Percentiles rank a stretch among this genome's conserved stretches.
Evolutionary conservation across 495 filamentous ascomycete species (phyloP).

Genomic region (Bombardia bombarda): DNA sequence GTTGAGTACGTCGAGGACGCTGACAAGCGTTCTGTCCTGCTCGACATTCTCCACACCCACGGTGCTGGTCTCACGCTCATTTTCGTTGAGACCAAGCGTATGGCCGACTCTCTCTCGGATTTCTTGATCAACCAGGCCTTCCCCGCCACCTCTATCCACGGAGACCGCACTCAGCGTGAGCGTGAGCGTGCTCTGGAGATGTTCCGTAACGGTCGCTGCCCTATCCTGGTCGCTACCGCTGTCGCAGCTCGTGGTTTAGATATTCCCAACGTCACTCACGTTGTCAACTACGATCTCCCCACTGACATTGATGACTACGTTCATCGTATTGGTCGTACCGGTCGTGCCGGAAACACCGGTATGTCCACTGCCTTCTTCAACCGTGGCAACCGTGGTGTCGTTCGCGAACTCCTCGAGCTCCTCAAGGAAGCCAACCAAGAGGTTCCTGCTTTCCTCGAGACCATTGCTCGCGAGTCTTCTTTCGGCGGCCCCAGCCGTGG

Average conservation of each 20-base stretch:
- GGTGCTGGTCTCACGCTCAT: conserved; percentile 64
- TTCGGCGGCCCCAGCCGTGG: conserved; percentile 67
- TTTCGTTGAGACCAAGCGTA: conserved; percentile 99
- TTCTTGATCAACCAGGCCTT: conserved; percentile 97
- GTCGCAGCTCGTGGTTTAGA: conserved; percentile 93
- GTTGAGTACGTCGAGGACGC: conserved; percentile 94
- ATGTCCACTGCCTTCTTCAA: conserved; percentile 99
- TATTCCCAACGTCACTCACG: conserved; percentile 97
- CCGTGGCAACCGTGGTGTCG: conserved; percentile 95
- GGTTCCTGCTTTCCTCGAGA: conserved; percentile 87
- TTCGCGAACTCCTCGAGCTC: conserved; percentile 88
- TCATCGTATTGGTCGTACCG: conserved; percentile 98
- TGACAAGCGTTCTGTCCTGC: conserved; percentile 95
- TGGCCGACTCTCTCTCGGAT: conserved; percentile 95
- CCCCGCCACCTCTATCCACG: conserved; percentile 97
- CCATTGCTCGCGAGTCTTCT: conserved; percentile 87
- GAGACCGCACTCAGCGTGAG: conserved; percentile 96
- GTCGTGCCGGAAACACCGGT: conserved; percentile 98
- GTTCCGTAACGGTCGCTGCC: conserved; percentile 92
- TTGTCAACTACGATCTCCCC: conserved; percentile 97
- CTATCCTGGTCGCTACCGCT: conserved; percentile 92
- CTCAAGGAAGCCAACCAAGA: conserved; percentile 98
- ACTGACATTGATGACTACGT: conserved; percentile 99
- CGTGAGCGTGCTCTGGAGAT: conserved; percentile 95
- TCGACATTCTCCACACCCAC: conserved; percentile 95